Conservation (phyloP, 768 basidiomycete genomes). For the Phylloporus rhodoxanthus region DNA sequence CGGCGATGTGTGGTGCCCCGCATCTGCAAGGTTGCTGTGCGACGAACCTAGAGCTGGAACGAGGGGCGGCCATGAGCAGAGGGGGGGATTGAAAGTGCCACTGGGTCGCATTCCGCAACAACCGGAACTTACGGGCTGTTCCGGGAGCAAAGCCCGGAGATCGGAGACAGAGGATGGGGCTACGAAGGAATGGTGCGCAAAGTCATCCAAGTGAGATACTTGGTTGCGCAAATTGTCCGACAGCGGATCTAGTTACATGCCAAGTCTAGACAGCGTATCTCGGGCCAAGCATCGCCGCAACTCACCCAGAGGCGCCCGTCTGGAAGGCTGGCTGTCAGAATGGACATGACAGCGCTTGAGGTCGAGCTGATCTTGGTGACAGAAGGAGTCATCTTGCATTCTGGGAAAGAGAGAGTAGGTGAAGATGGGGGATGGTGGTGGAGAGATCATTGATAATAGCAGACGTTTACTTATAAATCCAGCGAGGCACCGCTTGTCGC, state of each 20-base stretch:
- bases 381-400: no score
- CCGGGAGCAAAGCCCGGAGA: slow-evolving; percentile 7
- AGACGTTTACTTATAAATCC: slow-evolving; percentile 23
- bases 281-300: not conserved
- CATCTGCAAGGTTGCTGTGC: slow-evolving; percentile 1
- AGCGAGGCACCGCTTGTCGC: slow-evolving; percentile 23
- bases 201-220: slow-evolving; percentile 1
- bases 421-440: slow-evolving; percentile 7
- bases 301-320: slow-evolving; percentile 26
- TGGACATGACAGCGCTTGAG: slow-evolving; percentile 20
- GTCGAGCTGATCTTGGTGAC: slow-evolving; percentile 10
- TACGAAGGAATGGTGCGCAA: slow-evolving; percentile 7
- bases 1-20: slow-evolving; percentile 6
- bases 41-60: not conserved
- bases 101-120: slow-evolving; percentile 8
- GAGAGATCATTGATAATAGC: slow-evolving; percentile 20
- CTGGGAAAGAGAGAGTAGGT: not conserved
- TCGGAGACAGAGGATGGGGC: slow-evolving; percentile 8
- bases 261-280: not conserved
- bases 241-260: slow-evolving; percentile 21
- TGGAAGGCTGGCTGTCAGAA: not conserved
- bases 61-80: slow-evolving; percentile 24
- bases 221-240: slow-evolving; percentile 19
- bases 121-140: slow-evolving; percentile 9
- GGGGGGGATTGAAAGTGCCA: slow-evolving; percentile 1